Conservation (phyloP, 192 early-diverging fungal genomes). For the Backusella morwellensis region DNA sequence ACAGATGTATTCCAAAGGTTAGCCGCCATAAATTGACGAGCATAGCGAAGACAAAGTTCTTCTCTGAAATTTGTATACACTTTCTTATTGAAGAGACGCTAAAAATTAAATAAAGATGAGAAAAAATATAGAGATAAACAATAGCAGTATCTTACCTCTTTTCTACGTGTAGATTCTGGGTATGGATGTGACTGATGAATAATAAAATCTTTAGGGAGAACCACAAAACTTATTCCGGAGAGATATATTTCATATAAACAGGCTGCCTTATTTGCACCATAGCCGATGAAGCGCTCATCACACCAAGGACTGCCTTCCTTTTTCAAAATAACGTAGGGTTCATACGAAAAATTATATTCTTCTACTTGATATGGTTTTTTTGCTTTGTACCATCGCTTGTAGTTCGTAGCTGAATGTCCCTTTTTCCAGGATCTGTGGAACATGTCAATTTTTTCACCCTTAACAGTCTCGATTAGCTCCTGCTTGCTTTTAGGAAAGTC, state of each 20-base stretch:
- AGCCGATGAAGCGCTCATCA: constrained; percentile 52
- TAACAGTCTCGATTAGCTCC: constrained; percentile 34
- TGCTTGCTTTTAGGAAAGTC: constrained; percentile 47
- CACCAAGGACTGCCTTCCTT: constrained; percentile 49
- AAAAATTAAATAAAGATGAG: not conserved
- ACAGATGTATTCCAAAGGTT: constrained; percentile 28
- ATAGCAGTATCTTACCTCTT: constrained; percentile 38
- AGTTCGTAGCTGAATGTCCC: constrained; percentile 54
- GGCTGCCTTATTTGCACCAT: constrained; percentile 54
- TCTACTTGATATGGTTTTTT: constrained; percentile 49
- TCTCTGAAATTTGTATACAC: constrained; percentile 49
- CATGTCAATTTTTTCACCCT: constrained; percentile 45
- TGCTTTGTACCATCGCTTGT: constrained; percentile 40
- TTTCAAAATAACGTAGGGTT: constrained; percentile 51
- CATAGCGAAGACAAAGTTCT: constrained; percentile 52
- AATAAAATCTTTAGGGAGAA: constrained; percentile 46
- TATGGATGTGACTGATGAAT: constrained; percentile 52
- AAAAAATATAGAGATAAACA: not conserved
- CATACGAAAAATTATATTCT: constrained; percentile 49
- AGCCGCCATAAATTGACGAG: constrained; percentile 40
- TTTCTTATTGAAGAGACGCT: constrained; percentile 49
- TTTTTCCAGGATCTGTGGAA: constrained; percentile 48
- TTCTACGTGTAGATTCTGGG: constrained; percentile 41
- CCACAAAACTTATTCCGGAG: constrained; percentile 46
- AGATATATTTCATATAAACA: constrained; percentile 53